phyloP scores from a whole-genome alignment of 768 basidiomycete species.

The Coprinopsis marcescibilis region DNA sequence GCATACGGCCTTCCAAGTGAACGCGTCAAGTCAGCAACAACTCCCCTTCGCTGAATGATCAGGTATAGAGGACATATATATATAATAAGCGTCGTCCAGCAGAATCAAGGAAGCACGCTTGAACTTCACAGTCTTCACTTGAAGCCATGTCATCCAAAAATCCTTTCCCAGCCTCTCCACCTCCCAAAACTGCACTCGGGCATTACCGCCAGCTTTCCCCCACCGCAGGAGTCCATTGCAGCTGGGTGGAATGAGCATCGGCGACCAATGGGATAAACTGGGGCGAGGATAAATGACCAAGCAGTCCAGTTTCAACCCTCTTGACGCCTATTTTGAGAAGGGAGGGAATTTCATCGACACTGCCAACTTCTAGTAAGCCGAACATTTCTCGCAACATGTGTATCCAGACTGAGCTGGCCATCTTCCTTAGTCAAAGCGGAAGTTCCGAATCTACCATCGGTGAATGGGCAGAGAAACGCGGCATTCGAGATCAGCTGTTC shows the following conservation, averaged over 20 bases:
- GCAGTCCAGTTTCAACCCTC: conserved; percentile 2
- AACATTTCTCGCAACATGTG: too few relatives aligned
- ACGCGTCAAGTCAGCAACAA: too few relatives aligned
- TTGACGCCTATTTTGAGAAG: conserved; percentile 5
- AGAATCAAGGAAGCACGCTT: too few relatives aligned
- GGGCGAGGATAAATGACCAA: conserved; percentile 4
- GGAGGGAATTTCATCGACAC: conserved; percentile 11
- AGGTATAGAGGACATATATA: too few relatives aligned
- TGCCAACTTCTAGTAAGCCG: conserved; percentile 5
- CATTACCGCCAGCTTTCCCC: conserved; percentile 2
- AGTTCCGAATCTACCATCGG: conserved; percentile 44
- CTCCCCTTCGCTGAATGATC: too few relatives aligned
- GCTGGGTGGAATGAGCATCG: conserved; percentile 10
- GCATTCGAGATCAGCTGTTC: conserved; percentile 40
- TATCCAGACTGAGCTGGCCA: too few relatives aligned
- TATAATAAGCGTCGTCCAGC: too few relatives aligned
- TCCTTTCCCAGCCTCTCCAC: too few relatives aligned
- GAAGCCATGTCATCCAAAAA: too few relatives aligned
- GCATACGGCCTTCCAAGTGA: too few relatives aligned
- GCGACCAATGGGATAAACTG: conserved; percentile 4
- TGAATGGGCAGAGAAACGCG: conserved; percentile 40
- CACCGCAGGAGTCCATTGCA: conserved; percentile 5
- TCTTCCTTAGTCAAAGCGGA: conserved; percentile 37
- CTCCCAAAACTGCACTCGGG: conserved; percentile 5
- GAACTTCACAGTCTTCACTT: too few relatives aligned